A percentile compares a stretch with the other conserved stretches of the same genome.
These are phyloP conservation scores for Termitomyces eurrhizus DNA, from an alignment of 768 basidiomycete genomes.

Conservation along the genomic window DNA sequence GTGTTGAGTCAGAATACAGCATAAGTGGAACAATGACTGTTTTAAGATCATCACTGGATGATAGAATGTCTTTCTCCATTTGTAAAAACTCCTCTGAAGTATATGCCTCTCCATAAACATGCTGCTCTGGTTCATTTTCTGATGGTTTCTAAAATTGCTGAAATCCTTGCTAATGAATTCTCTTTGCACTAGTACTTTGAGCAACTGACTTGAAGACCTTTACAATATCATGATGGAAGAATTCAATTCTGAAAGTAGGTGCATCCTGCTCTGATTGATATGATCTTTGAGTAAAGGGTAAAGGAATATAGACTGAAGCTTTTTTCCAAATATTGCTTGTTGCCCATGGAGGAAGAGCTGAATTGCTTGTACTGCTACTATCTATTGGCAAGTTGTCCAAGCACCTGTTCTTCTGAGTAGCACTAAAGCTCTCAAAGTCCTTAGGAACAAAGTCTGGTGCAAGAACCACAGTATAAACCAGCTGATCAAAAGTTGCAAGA, in stretches of 20 bases:
- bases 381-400: background rate
- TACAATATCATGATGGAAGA: background rate
- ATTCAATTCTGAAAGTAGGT: background rate
- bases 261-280: background rate
- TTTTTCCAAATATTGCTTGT: too few relatives aligned
- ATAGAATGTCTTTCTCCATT: too few relatives aligned
- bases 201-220: background rate
- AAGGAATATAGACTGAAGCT: too few relatives aligned
- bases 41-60: too few relatives aligned
- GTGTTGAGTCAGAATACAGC: background rate
- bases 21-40: too few relatives aligned
- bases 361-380: background rate
- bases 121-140: background rate
- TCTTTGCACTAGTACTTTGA: background rate
- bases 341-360: background rate
- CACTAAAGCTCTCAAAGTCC: background rate
- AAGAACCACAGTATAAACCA: background rate
- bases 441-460: background rate
- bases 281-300: too few relatives aligned
- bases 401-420: background rate
- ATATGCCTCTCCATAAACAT: background rate
- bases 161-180: background rate
- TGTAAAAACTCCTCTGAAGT: too few relatives aligned
- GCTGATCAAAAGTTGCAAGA: background rate
- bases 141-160: background rate